Conservation (phyloP, 1,139 yeast species). For the Blastobotrys malaysiensis region DNA sequence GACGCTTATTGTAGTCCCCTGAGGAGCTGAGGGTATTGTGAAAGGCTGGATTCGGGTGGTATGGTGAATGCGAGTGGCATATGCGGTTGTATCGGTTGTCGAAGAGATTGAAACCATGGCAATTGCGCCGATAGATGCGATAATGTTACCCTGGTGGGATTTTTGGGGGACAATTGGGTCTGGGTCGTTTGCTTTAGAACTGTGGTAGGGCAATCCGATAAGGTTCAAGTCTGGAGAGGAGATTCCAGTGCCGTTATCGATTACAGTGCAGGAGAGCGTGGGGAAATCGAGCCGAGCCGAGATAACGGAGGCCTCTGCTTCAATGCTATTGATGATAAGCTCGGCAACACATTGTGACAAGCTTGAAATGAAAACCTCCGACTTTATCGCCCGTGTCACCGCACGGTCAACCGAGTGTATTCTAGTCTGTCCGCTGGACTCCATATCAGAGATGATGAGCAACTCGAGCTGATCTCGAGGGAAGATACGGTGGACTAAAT, state of each 20-base stretch:
- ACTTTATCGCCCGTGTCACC: constrained; percentile 1
- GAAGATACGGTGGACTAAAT: too few species aligned
- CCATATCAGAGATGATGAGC: too few species aligned
- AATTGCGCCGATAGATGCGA: background rate
- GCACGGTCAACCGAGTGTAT: constrained; percentile 5
- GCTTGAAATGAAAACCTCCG: constrained; percentile 9
- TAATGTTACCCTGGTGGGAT: background rate
- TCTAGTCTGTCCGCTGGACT: background rate
- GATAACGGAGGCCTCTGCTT: constrained; percentile 46
- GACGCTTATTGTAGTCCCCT: constrained; percentile 51
- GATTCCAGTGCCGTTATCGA: constrained; percentile 54
- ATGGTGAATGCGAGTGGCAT: background rate
- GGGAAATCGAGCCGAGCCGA: constrained; percentile 38
- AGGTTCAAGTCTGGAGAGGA: constrained; percentile 46
- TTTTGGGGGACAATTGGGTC: too few species aligned
- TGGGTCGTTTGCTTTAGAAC: background rate
- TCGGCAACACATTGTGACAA: constrained; percentile 24
- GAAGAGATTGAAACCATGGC: background rate
- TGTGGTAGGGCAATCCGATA: constrained; percentile 29
- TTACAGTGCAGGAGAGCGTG: constrained; percentile 39
- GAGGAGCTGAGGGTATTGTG: constrained; percentile 1
- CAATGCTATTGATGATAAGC: constrained; percentile 36
- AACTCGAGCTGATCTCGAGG: too few species aligned
- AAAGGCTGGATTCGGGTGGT: background rate
- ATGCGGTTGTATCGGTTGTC: background rate